Evolutionary conservation across 371 early-diverging fungal species (phyloP).

Genomic region (Dinochytrium kinnereticum): DNA sequence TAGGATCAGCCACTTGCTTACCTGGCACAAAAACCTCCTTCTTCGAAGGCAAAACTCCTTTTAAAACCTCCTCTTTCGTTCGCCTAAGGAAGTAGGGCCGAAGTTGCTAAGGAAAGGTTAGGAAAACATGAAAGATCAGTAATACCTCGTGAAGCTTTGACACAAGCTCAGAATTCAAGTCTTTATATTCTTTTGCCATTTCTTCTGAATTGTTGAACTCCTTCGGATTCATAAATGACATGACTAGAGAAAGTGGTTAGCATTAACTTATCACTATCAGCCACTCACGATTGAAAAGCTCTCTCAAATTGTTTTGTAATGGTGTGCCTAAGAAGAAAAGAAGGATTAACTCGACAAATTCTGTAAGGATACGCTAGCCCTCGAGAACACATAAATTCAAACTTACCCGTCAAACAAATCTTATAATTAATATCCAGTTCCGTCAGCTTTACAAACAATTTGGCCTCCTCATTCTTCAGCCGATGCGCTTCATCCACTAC

Average conservation of each 20-base stretch:
- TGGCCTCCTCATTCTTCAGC: constrained; percentile 77
- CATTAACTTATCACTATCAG: neutral
- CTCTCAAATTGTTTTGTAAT: constrained; percentile 85
- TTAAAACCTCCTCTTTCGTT: constrained; percentile 84
- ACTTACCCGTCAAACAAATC: constrained; percentile 72
- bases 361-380: constrained; percentile 61
- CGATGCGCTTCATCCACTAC: constrained; percentile 90
- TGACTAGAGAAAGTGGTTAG: constrained; percentile 39
- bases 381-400: constrained; percentile 58
- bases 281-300: constrained; percentile 63
- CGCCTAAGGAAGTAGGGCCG: constrained; percentile 90
- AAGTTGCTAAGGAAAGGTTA: constrained; percentile 39
- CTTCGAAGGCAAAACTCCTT: constrained; percentile 73
- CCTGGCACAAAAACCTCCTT: constrained; percentile 63
- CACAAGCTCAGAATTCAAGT: constrained; percentile 36
- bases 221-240: constrained; percentile 75
- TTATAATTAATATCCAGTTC: constrained; percentile 47
- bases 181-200: constrained; percentile 62
- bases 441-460: constrained; percentile 57
- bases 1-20: neutral
- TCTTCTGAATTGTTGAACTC: constrained; percentile 54
- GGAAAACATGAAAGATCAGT: neutral
- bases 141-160: constrained; percentile 41
- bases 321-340: constrained; percentile 66
- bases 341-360: neutral